Base-by-base conservation (phyloP, 805 yeast species). In the Suhomyces vadensis region DNA sequence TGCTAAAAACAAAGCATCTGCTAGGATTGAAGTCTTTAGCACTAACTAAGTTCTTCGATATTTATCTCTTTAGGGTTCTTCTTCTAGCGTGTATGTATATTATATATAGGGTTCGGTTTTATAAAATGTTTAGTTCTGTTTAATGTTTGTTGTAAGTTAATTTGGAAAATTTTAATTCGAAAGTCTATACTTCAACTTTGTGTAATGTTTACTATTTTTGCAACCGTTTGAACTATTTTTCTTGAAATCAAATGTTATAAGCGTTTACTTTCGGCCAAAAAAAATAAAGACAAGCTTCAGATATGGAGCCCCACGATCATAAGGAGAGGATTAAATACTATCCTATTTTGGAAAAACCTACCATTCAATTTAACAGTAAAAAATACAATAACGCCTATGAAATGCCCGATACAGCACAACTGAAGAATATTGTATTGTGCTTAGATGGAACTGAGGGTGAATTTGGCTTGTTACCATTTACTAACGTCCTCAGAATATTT, bases 21-120 rank as follows among this genome's bases (percentile, higher is more conserved):
- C 92, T 27, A 76, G 71, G 43, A 80, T 88, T 57, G 95, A 87
- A 64, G 83, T 88, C 3, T 89, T 88, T 54, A 36, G 33, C 24
- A 44, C 44, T 29, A 27, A 27, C 33, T 29, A 29, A 43, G 43
- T 31, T 31, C 21, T 37, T 29, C 22, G 27, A 25, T 4, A 19
- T 36, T 20, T 23, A 25, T 37, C 24, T 10, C 10, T 13, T 13
- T 14, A 19, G 23, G 16, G 13, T 20, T 36, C 23, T 21, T 21
- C 13, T 5, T 7, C 22, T 21, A 10, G 21, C 13, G 13, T 27
- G 11, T 10, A 20, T 33, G 16, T 9, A 14, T 33, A 33, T 33
- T 33, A 21, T 22, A 36, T 22, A 25, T 41, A 41, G 37, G 37
- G 44, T 22, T 29, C 36, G 44, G 44, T 22, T 41, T 40, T 17